A percentile compares a stretch with the other conserved stretches of the same genome.
phyloP scores from a whole-genome alignment of 2,329 filamentous ascomycete genomes.

The Fusarium camptoceras region DNA sequence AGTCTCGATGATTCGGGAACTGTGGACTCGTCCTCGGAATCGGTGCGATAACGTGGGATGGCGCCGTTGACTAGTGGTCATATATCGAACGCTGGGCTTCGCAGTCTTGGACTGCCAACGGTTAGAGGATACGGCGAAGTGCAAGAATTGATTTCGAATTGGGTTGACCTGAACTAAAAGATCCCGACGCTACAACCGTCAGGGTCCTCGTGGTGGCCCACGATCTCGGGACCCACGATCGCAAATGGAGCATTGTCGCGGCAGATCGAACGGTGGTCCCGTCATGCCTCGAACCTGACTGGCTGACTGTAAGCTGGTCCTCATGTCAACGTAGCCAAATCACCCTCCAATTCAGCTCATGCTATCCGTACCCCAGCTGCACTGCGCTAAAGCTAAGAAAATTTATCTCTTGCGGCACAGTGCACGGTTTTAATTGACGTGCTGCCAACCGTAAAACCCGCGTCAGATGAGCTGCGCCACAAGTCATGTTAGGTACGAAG shows the following conservation, averaged over 20 bases:
- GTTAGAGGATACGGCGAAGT: background rate
- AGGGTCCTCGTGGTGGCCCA: slow-evolving; percentile 42
- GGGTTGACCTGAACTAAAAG: slow-evolving; percentile 21
- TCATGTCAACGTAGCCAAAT: background rate
- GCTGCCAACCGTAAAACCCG: background rate
- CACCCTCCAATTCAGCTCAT: background rate
- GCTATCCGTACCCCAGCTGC: background rate
- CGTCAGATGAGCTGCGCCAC: slow-evolving; percentile 9
- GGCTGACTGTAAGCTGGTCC: background rate
- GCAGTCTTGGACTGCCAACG: background rate
- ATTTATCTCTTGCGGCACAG: background rate
- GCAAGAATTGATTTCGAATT: background rate
- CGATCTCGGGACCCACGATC: slow-evolving; percentile 42
- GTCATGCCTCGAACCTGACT: slow-evolving; percentile 14
- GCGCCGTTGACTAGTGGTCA: slow-evolving; percentile 22
- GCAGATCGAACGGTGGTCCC: slow-evolving; percentile 30
- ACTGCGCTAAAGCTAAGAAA: background rate
- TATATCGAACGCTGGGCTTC: background rate
- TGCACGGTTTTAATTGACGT: background rate
- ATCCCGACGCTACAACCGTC: slow-evolving; percentile 41
- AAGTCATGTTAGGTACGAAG: slow-evolving; percentile 1
- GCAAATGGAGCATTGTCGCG: slow-evolving; percentile 26
- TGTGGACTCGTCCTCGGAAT: slow-evolving; percentile 17
- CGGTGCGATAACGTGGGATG: slow-evolving; percentile 20
- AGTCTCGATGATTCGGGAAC: slow-evolving; percentile 3